Evolutionary conservation across 176 grass and related monocot genomes (phyloP), one percentile per base, ranked within the genome.

Genomic region (Pontederia paniculata): DNA sequence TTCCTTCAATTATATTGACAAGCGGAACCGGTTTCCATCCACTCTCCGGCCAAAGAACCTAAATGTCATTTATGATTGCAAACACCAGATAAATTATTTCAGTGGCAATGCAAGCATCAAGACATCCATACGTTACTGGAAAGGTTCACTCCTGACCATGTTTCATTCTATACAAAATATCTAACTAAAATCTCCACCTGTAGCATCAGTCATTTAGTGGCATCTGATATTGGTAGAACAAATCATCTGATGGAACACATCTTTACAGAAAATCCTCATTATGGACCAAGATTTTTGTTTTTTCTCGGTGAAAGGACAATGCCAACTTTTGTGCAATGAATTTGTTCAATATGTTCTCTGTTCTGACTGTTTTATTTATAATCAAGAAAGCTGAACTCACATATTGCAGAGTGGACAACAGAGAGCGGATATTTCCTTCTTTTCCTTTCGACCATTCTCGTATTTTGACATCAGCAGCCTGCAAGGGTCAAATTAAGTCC

Each of bases 371-470:
- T 43, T 53, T 58, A 13, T 60, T 17, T 54, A 45, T 46, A 17
- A 17, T 15, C 17, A 72, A 15, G 45, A 73, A 54, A 59, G 41
- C 5, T 21, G 75, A 69, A 77, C 86, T 97, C 77, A 97, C 93
- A 81, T 75, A 77, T 74, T 97, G 93, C 17, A 97, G 58, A 63
- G 93, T 91, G 15, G 93, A 97, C 54, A 97, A 75, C 78, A 97
- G 82, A 55, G 93, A 90, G 62, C 93, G 83, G 57, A 97, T 97
- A 72, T 97, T 97, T 77, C 82, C 86, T 84, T 90, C 83, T 88
- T 90, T 97, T 57, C 93, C 93, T 55, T 76, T 84, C 52, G 93
- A 97, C 93, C 93, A 91, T 47, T 88, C 83, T 13, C 57, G 54
- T 57, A 97, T 82, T 84, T 97, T 91, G 37, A 71, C 54, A 70